phyloP scores from a whole-genome alignment of 352 stramenopile species.

The Globisporangium paroecandrum region DNA sequence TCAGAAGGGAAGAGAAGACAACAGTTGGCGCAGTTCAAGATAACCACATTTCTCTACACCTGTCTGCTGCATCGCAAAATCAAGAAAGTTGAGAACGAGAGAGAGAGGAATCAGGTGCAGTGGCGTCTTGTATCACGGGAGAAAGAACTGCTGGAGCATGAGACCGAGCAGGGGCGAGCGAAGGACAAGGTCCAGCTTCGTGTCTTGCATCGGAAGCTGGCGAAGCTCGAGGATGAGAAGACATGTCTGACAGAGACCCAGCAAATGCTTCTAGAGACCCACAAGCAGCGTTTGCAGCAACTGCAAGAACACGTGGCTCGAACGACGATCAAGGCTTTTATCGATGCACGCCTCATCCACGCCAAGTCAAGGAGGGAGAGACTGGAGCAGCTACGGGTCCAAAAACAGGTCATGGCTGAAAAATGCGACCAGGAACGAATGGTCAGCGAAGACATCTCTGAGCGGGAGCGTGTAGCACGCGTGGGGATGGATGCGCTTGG shows the following conservation, averaged over 20 bases:
- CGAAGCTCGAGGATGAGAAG: slow-evolving; percentile 14
- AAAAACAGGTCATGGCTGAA: slow-evolving; percentile 25
- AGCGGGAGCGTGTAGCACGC: slow-evolving; percentile 19
- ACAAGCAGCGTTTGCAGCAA: slow-evolving; percentile 16
- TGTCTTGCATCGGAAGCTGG: slow-evolving; percentile 35
- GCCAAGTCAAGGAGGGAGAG: slow-evolving; percentile 18
- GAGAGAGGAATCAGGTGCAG: slow-evolving; percentile 11
- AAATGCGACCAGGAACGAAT: slow-evolving; percentile 38
- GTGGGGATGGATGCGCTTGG: slow-evolving; percentile 17
- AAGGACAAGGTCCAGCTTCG: slow-evolving; percentile 30
- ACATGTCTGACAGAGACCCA: not conserved
- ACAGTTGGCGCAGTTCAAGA: slow-evolving; percentile 31
- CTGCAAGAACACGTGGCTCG: slow-evolving; percentile 21
- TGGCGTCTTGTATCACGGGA: slow-evolving; percentile 17
- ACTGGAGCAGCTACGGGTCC: slow-evolving; percentile 11
- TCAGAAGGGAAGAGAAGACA: slow-evolving; percentile 21
- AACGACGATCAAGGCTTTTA: slow-evolving; percentile 38
- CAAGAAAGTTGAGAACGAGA: slow-evolving; percentile 19
- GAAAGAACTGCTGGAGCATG: slow-evolving; percentile 21
- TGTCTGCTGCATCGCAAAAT: slow-evolving; percentile 30
- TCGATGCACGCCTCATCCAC: slow-evolving; percentile 21
- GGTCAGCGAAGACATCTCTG: slow-evolving; percentile 31
- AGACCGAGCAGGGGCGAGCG: slow-evolving; percentile 19
- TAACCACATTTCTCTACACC: slow-evolving; percentile 35
- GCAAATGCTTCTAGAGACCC: slow-evolving; percentile 13